Evolutionary conservation across 805 yeast genomes (phyloP), one percentile per base, ranked within the genome.

Genomic region (Metschnikowia peoriensis): DNA sequence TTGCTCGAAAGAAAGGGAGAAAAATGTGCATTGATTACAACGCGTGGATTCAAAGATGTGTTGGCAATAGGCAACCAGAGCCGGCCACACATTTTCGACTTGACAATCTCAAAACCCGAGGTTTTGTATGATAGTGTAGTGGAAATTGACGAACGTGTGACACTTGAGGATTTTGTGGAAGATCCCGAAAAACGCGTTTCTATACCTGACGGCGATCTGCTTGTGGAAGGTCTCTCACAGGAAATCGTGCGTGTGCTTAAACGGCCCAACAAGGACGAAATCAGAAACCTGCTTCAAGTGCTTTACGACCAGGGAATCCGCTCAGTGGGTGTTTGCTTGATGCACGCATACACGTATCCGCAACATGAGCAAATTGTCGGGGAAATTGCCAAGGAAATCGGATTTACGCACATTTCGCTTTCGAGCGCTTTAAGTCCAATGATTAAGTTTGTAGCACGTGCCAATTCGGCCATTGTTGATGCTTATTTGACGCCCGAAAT

Each of bases 1-100:
- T 77, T 94, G 35, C 76, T 93, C 54, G 98, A 93, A 65, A 79
- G 98, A 56, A 91, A 91, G 64, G 99, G 98, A 47, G 96, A 91
- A 52, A 73, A 83, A 34, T 92, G 96, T 60, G 96, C 94, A 1
- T 76, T 93, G 53, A 69, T 92, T 6, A 90, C 96, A 2, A 89
- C 97, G 14, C 86, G 84, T 61, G 99, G 97, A 0, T 93, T 90
- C 70, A 82, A 82, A 59, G 97, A 93, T 64, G 83, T 88, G 39
- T 73, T 93, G 55, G 69, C 76, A 2, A 92, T 93, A 59, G 98
- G 98, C 2, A 91, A 89, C 64, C 98, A 93, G 67, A 82, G 96
- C 2, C 78, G 98, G 61, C 98, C 98, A 1, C 78, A 85, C 60
- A 90, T 93, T 48, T 93, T 93, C 63, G 96, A 91, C 61, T 73